Percentiles rank a stretch among this genome's conserved stretches.
phyloP scores from a whole-genome alignment of 108 stramenopile genomes.

The Stephanodiscus triporus region DNA sequence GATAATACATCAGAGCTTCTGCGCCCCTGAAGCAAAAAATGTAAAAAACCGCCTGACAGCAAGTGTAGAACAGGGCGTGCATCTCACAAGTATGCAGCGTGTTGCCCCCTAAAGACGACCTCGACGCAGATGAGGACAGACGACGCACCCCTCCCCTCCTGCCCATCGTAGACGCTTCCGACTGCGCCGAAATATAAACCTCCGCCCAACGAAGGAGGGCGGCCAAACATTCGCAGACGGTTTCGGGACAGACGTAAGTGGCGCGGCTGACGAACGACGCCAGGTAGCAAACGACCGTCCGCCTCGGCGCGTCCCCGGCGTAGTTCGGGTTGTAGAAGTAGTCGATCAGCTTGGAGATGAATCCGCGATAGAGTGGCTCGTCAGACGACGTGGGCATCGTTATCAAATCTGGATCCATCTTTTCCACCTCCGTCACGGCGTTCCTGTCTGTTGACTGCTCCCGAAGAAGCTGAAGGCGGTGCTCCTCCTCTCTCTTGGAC shows the following conservation, averaged over 20 bases:
- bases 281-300: slow-evolving; percentile 90
- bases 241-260: slow-evolving; percentile 76
- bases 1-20: slow-evolving; percentile 70
- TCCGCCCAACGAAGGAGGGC: slow-evolving; percentile 89
- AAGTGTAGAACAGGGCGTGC: slow-evolving; percentile 92
- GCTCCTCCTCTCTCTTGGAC: slow-evolving; percentile 26
- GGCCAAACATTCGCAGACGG: slow-evolving; percentile 74
- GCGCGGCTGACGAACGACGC: slow-evolving; percentile 95
- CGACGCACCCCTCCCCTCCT: slow-evolving; percentile 1
- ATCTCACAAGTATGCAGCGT: slow-evolving; percentile 61
- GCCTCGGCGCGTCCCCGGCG: slow-evolving; percentile 66
- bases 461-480: slow-evolving; percentile 1
- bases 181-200: slow-evolving; percentile 70
- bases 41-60: slow-evolving; percentile 97
- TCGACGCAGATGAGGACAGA: slow-evolving; percentile 7
- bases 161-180: slow-evolving; percentile 5
- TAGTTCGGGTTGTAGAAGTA: slow-evolving; percentile 73
- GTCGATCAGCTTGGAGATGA: slow-evolving; percentile 74
- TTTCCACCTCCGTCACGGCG: background rate
- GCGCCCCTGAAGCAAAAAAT: slow-evolving; percentile 95
- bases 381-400: slow-evolving; percentile 5
- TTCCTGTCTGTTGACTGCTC: background rate
- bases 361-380: slow-evolving; percentile 72
- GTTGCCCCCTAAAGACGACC: slow-evolving; percentile 49
- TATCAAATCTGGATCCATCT: background rate